phyloP scores from a whole-genome alignment of 495 filamentous ascomycete species.

The Penicillium herquei region DNA sequence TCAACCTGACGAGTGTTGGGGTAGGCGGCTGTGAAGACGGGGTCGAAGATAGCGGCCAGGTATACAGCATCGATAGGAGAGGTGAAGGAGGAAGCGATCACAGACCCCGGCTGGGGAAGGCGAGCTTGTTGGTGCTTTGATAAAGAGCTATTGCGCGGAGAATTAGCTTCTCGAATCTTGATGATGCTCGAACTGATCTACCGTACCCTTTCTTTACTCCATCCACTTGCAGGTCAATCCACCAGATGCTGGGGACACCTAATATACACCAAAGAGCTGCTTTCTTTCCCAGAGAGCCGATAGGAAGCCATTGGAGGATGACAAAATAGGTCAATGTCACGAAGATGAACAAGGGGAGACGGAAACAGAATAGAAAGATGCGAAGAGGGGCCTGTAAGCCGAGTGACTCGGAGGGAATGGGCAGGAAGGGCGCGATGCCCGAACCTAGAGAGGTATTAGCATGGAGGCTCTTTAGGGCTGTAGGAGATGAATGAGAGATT shows the following conservation, averaged over 20 bases:
- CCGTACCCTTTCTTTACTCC: slow-evolving; percentile 80
- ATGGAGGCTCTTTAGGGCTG: slow-evolving; percentile 5
- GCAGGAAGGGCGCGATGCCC: slow-evolving; percentile 93
- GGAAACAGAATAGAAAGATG: slow-evolving; percentile 72
- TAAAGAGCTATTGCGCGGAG: slow-evolving; percentile 42
- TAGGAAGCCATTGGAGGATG: slow-evolving; percentile 79
- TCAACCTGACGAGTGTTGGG: slow-evolving; percentile 70
- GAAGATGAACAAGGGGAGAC: slow-evolving; percentile 74
- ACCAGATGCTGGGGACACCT: slow-evolving; percentile 88
- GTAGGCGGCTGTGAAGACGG: slow-evolving; percentile 84
- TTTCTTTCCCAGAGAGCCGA: slow-evolving; percentile 77
- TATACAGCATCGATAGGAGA: slow-evolving; percentile 92
- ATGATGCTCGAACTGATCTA: background rate
- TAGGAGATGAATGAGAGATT: background rate
- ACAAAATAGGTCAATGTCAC: slow-evolving; percentile 70
- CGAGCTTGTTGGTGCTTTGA: slow-evolving; percentile 60
- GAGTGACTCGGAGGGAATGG: slow-evolving; percentile 61
- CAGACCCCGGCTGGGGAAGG: slow-evolving; percentile 69
- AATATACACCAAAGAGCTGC: slow-evolving; percentile 83
- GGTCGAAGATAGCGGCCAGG: slow-evolving; percentile 95
- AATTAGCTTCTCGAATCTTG: background rate
- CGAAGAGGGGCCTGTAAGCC: slow-evolving; percentile 60
- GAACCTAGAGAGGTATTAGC: slow-evolving; percentile 59
- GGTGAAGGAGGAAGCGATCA: slow-evolving; percentile 89
- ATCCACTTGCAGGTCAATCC: slow-evolving; percentile 95